A percentile compares a stretch with the other conserved stretches of the same genome.
phyloP scores from a whole-genome alignment of 2,329 filamentous ascomycete species.

The Talaromyces piceae region DNA sequence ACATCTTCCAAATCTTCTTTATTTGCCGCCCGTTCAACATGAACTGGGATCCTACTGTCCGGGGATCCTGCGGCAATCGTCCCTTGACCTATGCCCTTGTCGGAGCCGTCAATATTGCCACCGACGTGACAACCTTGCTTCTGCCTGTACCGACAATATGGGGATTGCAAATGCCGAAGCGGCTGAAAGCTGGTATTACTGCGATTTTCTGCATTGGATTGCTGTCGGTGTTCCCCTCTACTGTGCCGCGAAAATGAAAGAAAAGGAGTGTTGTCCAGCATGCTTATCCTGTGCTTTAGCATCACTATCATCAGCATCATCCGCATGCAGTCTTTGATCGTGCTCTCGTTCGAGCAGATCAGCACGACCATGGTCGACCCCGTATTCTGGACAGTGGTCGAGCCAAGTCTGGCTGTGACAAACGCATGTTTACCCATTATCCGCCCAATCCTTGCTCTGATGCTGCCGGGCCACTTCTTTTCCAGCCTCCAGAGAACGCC shows the following conservation, averaged over 20 bases:
- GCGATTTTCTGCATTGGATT: conserved; percentile 4
- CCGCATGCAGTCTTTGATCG: conserved; percentile 1
- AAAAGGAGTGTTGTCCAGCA: too few species aligned
- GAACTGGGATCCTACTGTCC: conserved; percentile 1
- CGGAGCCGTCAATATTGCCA: conserved; percentile 1
- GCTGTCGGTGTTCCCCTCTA: neutral
- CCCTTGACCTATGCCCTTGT: conserved; percentile 1
- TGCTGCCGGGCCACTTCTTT: neutral
- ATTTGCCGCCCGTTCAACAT: neutral
- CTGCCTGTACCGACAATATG: conserved; percentile 3
- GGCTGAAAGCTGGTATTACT: neutral
- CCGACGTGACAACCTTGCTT: conserved; percentile 3
- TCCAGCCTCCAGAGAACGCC: neutral
- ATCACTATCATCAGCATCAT: conserved; percentile 4
- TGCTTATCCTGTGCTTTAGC: neutral
- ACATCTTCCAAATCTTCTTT: conserved; percentile 1
- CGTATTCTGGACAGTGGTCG: conserved; percentile 1
- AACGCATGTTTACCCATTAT: conserved; percentile 2
- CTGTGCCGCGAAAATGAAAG: too few species aligned
- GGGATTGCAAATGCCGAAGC: neutral
- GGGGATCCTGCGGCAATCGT: conserved; percentile 4
- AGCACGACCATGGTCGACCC: conserved; percentile 3
- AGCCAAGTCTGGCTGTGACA: conserved; percentile 1
- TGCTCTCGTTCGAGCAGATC: neutral
- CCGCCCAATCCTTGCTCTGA: neutral